phyloP scores from a whole-genome alignment of 805 yeast genomes.

The Cyberlindnera mrakii region DNA sequence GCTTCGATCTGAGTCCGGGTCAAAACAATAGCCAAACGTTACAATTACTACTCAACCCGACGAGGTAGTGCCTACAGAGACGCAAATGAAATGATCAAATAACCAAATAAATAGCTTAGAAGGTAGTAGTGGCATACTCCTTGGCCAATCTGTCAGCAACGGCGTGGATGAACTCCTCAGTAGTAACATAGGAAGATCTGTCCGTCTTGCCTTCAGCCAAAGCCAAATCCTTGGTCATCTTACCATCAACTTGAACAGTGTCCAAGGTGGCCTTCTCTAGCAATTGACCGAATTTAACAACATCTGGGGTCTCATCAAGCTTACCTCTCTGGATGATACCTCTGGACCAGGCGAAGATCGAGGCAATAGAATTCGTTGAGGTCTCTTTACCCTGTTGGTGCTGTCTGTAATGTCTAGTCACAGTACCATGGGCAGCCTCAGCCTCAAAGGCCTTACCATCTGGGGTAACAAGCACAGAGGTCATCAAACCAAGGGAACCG shows the following conservation, averaged over 20 bases:
- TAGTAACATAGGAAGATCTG: constrained; percentile 77
- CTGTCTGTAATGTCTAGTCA: constrained; percentile 93
- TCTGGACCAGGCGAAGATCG: constrained; percentile 95
- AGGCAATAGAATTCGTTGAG: constrained; percentile 94
- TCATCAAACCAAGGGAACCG: constrained; percentile 95
- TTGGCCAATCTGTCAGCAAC: constrained; percentile 58
- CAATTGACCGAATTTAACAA: constrained; percentile 67
- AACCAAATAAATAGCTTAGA: constrained; percentile 2
- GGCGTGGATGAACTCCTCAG: constrained; percentile 84
- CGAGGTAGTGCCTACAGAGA: no score
- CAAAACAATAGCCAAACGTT: neutral
- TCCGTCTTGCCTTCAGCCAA: constrained; percentile 82
- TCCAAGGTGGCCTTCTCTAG: constrained; percentile 83
- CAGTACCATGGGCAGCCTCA: constrained; percentile 99
- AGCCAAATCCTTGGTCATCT: constrained; percentile 96
- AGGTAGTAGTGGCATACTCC: constrained; percentile 5
- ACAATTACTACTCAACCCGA: no score
- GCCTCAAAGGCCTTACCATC: constrained; percentile 94
- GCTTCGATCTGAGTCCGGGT: no score
- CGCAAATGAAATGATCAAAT: neutral
- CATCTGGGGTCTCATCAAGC: constrained; percentile 82
- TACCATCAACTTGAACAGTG: constrained; percentile 75
- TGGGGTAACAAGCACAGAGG: constrained; percentile 94
- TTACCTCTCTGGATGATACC: constrained; percentile 91
- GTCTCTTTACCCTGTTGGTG: constrained; percentile 97